Evolutionary conservation across 2,329 filamentous ascomycete genomes (phyloP), one percentile per base, ranked within the genome.

Genomic region (Venturia nashicola): DNA sequence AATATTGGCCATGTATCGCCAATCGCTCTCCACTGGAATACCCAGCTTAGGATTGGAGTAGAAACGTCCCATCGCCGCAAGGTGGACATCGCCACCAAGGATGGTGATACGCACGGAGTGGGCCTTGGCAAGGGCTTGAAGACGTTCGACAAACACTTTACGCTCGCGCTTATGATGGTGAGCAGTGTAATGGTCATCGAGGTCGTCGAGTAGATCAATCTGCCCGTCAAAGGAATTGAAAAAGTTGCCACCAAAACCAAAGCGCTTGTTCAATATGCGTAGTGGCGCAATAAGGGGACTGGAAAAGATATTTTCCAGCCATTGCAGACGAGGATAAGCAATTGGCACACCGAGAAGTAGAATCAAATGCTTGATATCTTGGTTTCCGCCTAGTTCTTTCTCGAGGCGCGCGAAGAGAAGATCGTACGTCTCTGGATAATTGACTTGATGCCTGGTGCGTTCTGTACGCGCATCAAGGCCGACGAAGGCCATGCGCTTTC

Each of bases 201-300:
- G 71, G 67, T 87, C 84, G 66, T 87, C 85, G 7, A 87, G 75
- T 46, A 87, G 73, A 77, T 87, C 85, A 39, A 86, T 82, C 61
- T 82, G 78, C 46, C 93, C 93, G 69, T 97, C 93, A 69, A 97
- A 97, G 64, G 91, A 83, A 75, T 97, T 97, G 80, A 97, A 96
- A 55, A 97, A 80, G 62, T 86, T 85, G 60, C 91, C 92, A 5
- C 88, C 88, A 55, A 96, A 76, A 64, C 93, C 93, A 68, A 97
- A 96, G 34, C 92, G 85, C 73, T 92, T 89, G 78, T 96, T 94
- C 69, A 97, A 74, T 67, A 97, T 87, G 71, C 91, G 92, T 72
- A 97, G 85, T 0, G 92, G 91, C 0, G 88, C 91, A 71, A 97
- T 92, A 32, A 97, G 69, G 0, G 93, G 92, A 66, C 90, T 95